Base-by-base conservation (phyloP, 2,329 filamentous ascomycete genomes). In the Xylaria sp. region DNA sequence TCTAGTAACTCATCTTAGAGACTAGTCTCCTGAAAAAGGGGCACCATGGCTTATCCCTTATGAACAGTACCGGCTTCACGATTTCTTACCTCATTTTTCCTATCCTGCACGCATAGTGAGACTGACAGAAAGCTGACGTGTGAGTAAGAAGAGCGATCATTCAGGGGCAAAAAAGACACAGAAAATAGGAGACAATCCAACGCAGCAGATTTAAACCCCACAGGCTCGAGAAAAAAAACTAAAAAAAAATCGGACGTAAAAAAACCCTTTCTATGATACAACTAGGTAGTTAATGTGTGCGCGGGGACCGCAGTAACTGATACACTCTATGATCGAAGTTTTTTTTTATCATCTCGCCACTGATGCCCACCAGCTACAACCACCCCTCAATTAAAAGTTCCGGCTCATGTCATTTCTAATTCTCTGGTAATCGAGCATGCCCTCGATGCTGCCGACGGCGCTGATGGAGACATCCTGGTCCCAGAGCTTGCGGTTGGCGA, bases 381-480 rank as follows among this genome's bases (percentile, higher is more conserved):
- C 23, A 30, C 23, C 44, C 58, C 53, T 54, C 54, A 53, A 67
- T 74, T 79, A 83, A 71, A 81, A 82, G 80, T 91, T 93, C 76
- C 91, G 87, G 81, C 86, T 91, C 89, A 94, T 94, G 75, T 94
- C 91, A 76, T 85, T 87, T 75, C 92, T 83, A 72, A 91, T 82
- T 74, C 88, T 81, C 75, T 88, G 82, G 80, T 94, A 95, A 76
- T 93, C 85, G 63, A 89, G 82, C 60, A 88, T 76, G 74, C 87
- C 93, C 84, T 97, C 94, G 73, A 97, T 92, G 79, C 86, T 88
- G 68, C 94, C 94, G 67, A 97, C 90, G 39, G 93, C 94, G 74
- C 88, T 92, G 76, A 99, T 84, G 71, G 94, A 94, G 71, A 99
- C 82, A 75, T 99, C 94, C 79, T 93, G 89, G 79, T 99, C 94